Base-by-base conservation (phyloP, 495 filamentous ascomycete genomes). In the Aspergillus indologenus region DNA sequence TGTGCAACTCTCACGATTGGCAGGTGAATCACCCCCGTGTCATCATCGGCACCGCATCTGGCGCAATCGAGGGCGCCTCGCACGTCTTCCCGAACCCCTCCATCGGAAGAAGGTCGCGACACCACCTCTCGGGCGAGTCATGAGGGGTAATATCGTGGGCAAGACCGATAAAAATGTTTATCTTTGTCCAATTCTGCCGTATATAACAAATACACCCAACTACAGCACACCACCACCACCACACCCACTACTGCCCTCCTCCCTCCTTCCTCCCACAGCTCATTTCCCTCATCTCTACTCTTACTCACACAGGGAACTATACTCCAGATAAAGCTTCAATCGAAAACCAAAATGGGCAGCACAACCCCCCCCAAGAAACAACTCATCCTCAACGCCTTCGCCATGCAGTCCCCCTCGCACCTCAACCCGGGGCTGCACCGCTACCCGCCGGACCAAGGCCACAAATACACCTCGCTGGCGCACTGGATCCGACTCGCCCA, bases 371-470 rank as follows among this genome's bases (percentile, higher is more conserved):
- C 26, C 26, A 73, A 74, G 34, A 84, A 83, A 63, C 75, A 79
- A 52, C 68, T 83, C 44, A 80, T 84, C 48, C 71, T 84, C 63
- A 85, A 85, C 67, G 82, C 83, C 29, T 85, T 85, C 66, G 80
- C 80, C 8, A 76, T 76, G 74, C 72, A 76, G 54, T 71, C 75
- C 42, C 75, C 75, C 45, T 73, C 74, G 12, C 81, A 83, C 54
- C 73, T 81, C 44, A 79, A 77, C 40, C 77, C 81, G 24, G 79
- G 80, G 14, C 67, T 80, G 17, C 80, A 78, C 69, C 68, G 73
- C 17, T 70, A 83, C 54, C 79, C 79, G 1, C 60, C 68, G 12
- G 80, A 84, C 68, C 65, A 75, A 58, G 79, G 79, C 29, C 58
- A 68, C 26, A 51, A 73, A 20, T 83, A 81, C 71, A 83, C 70